phyloP scores from a whole-genome alignment of 2,329 filamentous ascomycete species.

The Pseudogymnoascus sp. region DNA sequence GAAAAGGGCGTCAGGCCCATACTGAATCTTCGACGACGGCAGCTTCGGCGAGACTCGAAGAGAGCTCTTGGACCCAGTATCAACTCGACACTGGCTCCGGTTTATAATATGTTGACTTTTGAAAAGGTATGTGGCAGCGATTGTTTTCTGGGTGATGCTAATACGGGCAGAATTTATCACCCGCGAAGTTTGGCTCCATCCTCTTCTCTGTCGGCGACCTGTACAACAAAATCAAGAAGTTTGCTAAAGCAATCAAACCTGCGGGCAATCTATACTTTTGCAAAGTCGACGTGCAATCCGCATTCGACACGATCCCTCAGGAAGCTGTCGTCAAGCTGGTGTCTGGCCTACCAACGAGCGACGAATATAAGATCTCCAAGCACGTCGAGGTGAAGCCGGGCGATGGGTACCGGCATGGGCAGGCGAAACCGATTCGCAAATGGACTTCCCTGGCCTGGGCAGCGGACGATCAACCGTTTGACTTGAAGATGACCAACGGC shows the following conservation, averaged over 20 bases:
- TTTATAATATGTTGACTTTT: slow-evolving; percentile 67
- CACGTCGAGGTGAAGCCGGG: slow-evolving; percentile 61
- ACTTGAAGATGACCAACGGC: slow-evolving; percentile 26
- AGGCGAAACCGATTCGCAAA: slow-evolving; percentile 22
- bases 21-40: slow-evolving; percentile 68
- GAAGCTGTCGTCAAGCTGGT: slow-evolving; percentile 60
- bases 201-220: slow-evolving; percentile 78
- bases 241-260: slow-evolving; percentile 45
- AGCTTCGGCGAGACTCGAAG: slow-evolving; percentile 43
- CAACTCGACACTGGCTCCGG: slow-evolving; percentile 61
- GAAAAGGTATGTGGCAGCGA: slow-evolving; percentile 54
- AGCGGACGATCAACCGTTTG: slow-evolving; percentile 23
- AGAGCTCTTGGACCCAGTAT: slow-evolving; percentile 53
- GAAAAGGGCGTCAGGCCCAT: slow-evolving; percentile 68
- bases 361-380: slow-evolving; percentile 61
- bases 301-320: slow-evolving; percentile 94
- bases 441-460: slow-evolving; percentile 24
- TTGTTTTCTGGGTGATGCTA: slow-evolving; percentile 13
- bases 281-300: slow-evolving; percentile 84
- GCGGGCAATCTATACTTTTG: slow-evolving; percentile 62
- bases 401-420: slow-evolving; percentile 17
- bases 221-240: slow-evolving; percentile 61
- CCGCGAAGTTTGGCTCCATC: slow-evolving; percentile 62
- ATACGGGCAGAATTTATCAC: slow-evolving; percentile 35
- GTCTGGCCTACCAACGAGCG: slow-evolving; percentile 43